A percentile compares a stretch with the other conserved stretches of the same genome.
phyloP scores from a whole-genome alignment of 495 filamentous ascomycete genomes.

The Achaetomiella virescens region DNA sequence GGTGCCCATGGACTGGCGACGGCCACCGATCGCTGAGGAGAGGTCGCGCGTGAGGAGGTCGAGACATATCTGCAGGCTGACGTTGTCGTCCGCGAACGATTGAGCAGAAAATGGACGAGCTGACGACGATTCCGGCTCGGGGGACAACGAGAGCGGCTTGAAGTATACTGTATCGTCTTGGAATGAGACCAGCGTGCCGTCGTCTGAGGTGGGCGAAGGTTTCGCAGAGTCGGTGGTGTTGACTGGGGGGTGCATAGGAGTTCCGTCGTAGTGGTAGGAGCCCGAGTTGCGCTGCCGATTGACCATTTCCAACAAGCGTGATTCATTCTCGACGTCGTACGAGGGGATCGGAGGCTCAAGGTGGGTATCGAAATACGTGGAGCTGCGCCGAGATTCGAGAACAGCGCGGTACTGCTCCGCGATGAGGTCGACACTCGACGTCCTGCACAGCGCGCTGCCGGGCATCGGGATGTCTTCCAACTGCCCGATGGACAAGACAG shows the following conservation, averaged over 20 bases:
- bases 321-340: neutral
- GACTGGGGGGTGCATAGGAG: constrained; percentile 1
- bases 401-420: constrained; percentile 42
- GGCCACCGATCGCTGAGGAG: constrained; percentile 27
- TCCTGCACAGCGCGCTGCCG: constrained; percentile 23
- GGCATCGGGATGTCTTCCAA: constrained; percentile 28
- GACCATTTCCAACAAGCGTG: neutral
- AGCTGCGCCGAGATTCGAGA: constrained; percentile 28
- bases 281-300: constrained; percentile 14
- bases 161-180: constrained; percentile 38
- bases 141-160: constrained; percentile 33
- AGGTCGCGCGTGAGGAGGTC: constrained; percentile 40
- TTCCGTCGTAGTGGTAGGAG: neutral
- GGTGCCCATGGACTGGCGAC: constrained; percentile 27
- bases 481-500: constrained; percentile 38
- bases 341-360: constrained; percentile 24
- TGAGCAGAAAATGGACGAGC: no score
- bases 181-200: constrained; percentile 39
- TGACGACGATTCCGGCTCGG: constrained; percentile 20
- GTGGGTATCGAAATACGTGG: constrained; percentile 15
- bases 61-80: constrained; percentile 38
- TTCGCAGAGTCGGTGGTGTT: neutral
- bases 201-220: constrained; percentile 34
- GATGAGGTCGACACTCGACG: constrained; percentile 37
- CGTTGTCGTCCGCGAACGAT: constrained; percentile 14